A percentile compares a stretch with the other conserved stretches of the same genome.
phyloP scores from a whole-genome alignment of 2,329 filamentous ascomycete species.

The Neoascochyta sp. region DNA sequence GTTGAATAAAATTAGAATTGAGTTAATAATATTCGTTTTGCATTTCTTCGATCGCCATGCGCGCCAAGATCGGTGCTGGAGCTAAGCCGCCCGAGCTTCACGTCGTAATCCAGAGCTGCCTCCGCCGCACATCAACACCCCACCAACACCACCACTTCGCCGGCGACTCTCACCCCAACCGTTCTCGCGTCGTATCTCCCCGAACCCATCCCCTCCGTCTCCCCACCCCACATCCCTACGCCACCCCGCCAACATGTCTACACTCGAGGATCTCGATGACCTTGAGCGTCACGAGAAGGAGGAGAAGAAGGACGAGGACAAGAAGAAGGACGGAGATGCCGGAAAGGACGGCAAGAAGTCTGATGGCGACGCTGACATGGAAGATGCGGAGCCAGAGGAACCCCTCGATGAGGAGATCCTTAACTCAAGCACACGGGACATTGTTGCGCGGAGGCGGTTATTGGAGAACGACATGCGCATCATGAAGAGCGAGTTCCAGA shows the following conservation, averaged over 20 bases:
- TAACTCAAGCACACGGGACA: conserved; percentile 88
- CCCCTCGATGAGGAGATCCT: conserved; percentile 91
- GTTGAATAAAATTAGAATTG: background rate
- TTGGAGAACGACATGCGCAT: conserved; percentile 97
- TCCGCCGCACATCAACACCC: conserved; percentile 21
- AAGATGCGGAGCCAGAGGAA: conserved; percentile 70
- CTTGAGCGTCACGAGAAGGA: conserved; percentile 77
- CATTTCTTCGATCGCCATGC: conserved; percentile 6
- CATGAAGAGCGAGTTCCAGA: conserved; percentile 96
- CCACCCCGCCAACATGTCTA: conserved; percentile 63
- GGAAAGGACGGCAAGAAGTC: conserved; percentile 56
- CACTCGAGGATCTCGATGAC: conserved; percentile 87
- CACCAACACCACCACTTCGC: conserved; percentile 7
- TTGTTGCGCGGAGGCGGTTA: conserved; percentile 82
- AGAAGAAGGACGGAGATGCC: conserved; percentile 50
- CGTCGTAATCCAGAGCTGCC: conserved; percentile 36
- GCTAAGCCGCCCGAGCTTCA: conserved; percentile 24
- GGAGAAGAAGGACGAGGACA: conserved; percentile 57
- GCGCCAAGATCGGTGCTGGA: conserved; percentile 18
- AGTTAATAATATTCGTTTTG: background rate
- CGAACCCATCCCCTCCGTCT: background rate
- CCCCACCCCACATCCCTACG: conserved; percentile 3
- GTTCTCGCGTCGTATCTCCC: conserved; percentile 1
- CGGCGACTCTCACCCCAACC: conserved; percentile 4
- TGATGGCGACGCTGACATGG: conserved; percentile 83